These are phyloP conservation scores for Backusella morwellensis DNA, from an alignment of 192 early-diverging fungal species.

Conservation along the genomic window DNA sequence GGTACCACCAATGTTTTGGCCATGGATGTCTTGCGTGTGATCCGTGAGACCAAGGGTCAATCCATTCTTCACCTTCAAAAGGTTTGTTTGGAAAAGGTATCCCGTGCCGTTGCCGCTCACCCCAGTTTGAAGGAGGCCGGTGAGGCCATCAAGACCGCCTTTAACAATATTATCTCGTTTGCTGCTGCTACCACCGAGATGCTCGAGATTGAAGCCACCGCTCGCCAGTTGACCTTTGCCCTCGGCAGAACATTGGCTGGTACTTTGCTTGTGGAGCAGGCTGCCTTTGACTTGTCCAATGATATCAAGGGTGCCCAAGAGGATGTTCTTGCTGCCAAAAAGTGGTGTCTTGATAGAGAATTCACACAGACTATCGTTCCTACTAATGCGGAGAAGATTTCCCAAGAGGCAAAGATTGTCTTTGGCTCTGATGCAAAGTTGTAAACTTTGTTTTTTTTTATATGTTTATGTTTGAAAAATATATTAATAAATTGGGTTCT, in stretches of 20 bases:
- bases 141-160: slow-evolving; percentile 25
- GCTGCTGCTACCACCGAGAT: slow-evolving; percentile 14
- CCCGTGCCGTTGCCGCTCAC: not conserved
- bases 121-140: slow-evolving; percentile 18
- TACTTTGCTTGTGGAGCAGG: slow-evolving; percentile 51
- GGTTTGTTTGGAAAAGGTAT: not conserved
- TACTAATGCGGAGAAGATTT: not conserved
- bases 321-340: slow-evolving; percentile 15
- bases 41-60: slow-evolving; percentile 45
- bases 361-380: slow-evolving; percentile 13
- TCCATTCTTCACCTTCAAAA: slow-evolving; percentile 38
- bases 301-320: not conserved
- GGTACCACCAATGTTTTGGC: slow-evolving; percentile 70
- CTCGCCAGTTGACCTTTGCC: slow-evolving; percentile 48
- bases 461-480: not conserved
- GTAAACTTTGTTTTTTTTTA: not conserved
- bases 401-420: slow-evolving; percentile 19
- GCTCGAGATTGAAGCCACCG: slow-evolving; percentile 38
- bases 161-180: slow-evolving; percentile 25
- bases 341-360: slow-evolving; percentile 24
- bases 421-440: slow-evolving; percentile 28
- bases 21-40: slow-evolving; percentile 58
- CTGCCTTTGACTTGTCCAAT: slow-evolving; percentile 35
- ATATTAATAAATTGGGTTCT: not conserved
- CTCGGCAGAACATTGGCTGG: slow-evolving; percentile 47